Conservation (phyloP, 2,329 filamentous ascomycete species). For the Periconia sp. region DNA sequence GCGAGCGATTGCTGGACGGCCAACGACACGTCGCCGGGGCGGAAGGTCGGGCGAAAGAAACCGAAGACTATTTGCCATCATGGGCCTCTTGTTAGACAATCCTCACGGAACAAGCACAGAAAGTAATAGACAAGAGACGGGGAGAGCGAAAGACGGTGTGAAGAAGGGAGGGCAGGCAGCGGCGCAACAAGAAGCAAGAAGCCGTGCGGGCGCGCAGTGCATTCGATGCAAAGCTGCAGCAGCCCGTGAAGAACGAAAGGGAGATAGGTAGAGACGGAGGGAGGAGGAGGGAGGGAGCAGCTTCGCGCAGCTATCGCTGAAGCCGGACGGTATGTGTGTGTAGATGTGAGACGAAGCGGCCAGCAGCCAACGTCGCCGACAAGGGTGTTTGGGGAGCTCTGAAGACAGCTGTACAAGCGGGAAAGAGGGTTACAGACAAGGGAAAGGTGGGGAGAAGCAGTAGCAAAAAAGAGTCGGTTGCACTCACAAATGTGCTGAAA, state of each 20-base stretch:
- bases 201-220: constrained; percentile 28
- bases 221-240: constrained; percentile 32
- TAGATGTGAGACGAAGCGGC: constrained; percentile 14
- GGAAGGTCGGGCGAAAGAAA: constrained; percentile 22
- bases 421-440: constrained; percentile 30
- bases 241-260: constrained; percentile 35
- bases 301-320: constrained; percentile 25
- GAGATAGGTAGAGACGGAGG: constrained; percentile 14
- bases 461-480: constrained; percentile 21
- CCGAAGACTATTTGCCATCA: constrained; percentile 45
- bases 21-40: constrained; percentile 27
- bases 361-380: constrained; percentile 30
- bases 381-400: constrained; percentile 34
- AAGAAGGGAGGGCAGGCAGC: constrained; percentile 27
- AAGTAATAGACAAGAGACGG: constrained; percentile 24
- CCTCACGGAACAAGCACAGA: constrained; percentile 33
- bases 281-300: no score
- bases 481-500: constrained; percentile 45
- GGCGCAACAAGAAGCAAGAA: constrained; percentile 29
- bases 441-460: constrained; percentile 27
- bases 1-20: constrained; percentile 14
- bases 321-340: constrained; percentile 6
- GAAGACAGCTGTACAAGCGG: constrained; percentile 32
- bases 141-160: constrained; percentile 18
- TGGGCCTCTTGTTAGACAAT: constrained; percentile 42